These are phyloP conservation scores for Cornus suecica DNA, from an alignment of 148 eudicot species.

Conservation along the genomic window DNA sequence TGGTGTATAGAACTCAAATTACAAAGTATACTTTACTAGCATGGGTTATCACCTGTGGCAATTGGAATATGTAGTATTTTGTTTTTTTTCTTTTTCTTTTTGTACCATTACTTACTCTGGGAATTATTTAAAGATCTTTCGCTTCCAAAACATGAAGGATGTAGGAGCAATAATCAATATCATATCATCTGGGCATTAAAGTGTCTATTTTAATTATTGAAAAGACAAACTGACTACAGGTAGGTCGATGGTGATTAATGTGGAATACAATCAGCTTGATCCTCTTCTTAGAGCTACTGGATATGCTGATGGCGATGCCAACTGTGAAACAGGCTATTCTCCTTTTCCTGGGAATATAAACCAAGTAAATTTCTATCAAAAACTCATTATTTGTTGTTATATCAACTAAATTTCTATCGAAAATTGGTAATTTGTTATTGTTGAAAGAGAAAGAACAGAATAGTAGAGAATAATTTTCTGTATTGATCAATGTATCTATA, in stretches of 20 bases:
- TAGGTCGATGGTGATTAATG: constrained; percentile 94
- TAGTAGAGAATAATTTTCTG: too few species aligned
- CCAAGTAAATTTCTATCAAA: constrained; percentile 49
- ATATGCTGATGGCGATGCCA: constrained; percentile 90
- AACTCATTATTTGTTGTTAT: background rate
- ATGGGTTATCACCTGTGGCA: background rate
- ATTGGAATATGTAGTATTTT: too few species aligned
- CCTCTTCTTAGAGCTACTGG: constrained; percentile 91
- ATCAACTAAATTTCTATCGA: too few species aligned
- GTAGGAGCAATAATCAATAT: background rate
- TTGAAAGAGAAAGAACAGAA: too few species aligned
- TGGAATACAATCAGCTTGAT: constrained; percentile 98
- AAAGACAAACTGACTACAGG: constrained; percentile 39
- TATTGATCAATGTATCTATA: too few species aligned
- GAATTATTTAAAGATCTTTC: too few species aligned
- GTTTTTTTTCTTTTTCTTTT: too few species aligned
- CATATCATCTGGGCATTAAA: background rate
- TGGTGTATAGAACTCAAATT: background rate
- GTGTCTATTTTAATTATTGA: constrained; percentile 6
- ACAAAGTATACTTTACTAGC: background rate
- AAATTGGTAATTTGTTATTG: too few species aligned
- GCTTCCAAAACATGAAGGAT: background rate
- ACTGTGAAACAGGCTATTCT: constrained; percentile 88
- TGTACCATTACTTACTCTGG: too few species aligned
- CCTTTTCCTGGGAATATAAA: constrained; percentile 98